Evolutionary conservation across 2,329 filamentous ascomycete genomes (phyloP).

Genomic region (Tympanopsis confertula): DNA sequence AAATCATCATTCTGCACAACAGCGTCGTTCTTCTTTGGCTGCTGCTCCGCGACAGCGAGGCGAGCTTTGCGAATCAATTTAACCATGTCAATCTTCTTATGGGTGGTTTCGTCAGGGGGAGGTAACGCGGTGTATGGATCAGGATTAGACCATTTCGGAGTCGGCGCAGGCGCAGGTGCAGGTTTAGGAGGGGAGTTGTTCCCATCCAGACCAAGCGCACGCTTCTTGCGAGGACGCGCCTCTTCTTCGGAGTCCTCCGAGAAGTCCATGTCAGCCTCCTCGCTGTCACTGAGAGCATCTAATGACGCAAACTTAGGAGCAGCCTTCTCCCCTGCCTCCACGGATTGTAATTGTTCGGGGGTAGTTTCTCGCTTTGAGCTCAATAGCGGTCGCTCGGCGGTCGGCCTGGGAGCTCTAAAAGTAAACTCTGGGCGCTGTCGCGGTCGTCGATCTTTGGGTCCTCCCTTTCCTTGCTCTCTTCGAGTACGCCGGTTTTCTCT

Average conservation of each 20-base stretch:
- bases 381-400: neutral
- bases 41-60: slow-evolving; percentile 30
- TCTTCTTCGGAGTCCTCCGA: neutral
- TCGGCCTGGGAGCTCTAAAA: neutral
- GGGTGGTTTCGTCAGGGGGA: slow-evolving; percentile 59
- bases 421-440: neutral
- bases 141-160: slow-evolving; percentile 86
- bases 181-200: neutral
- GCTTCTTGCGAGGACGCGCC: slow-evolving; percentile 1
- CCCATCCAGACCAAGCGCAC: neutral
- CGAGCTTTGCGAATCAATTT: slow-evolving; percentile 86
- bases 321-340: too few relatives aligned
- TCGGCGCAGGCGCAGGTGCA: slow-evolving; percentile 3
- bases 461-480: too few relatives aligned
- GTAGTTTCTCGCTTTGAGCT: neutral
- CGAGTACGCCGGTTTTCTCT: too few relatives aligned
- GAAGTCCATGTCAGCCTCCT: neutral
- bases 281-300: neutral
- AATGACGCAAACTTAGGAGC: neutral
- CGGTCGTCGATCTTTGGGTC: too few relatives aligned
- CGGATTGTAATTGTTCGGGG: too few relatives aligned
- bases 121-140: slow-evolving; percentile 86
- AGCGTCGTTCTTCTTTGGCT: slow-evolving; percentile 30
- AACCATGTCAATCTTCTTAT: slow-evolving; percentile 77
- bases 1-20: slow-evolving; percentile 65